Conservation (phyloP, 441 rosid species). For the Iberis amara region DNA sequence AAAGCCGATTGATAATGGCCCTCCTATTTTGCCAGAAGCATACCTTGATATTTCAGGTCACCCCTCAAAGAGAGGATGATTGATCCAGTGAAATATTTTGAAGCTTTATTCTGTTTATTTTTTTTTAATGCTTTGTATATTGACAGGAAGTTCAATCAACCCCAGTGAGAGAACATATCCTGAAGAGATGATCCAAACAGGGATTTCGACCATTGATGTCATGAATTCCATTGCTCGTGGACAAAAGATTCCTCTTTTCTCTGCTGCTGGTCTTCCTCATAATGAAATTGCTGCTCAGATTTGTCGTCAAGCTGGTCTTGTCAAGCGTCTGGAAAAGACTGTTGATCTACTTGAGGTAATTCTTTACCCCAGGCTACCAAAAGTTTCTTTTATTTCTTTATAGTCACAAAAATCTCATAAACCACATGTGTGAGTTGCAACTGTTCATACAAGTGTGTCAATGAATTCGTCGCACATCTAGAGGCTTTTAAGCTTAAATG, state of each 20-base stretch:
- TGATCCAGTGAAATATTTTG: no score
- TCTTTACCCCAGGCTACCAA: constrained; percentile 11
- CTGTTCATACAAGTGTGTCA: neutral
- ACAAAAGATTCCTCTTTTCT: constrained; percentile 95
- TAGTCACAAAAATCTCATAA: neutral
- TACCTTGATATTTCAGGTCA: constrained; percentile 92
- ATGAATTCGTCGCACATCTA: neutral
- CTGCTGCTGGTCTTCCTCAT: constrained; percentile 99
- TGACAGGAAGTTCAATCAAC: constrained; percentile 86
- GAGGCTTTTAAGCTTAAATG: neutral
- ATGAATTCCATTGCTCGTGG: constrained; percentile 99
- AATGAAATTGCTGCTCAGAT: constrained; percentile 99
- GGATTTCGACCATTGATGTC: constrained; percentile 97
- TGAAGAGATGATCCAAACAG: constrained; percentile 99
- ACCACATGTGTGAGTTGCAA: neutral
- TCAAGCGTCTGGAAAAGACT: constrained; percentile 86
- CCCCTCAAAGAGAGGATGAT: neutral
- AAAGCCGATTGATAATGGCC: constrained; percentile 98
- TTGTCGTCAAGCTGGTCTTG: constrained; percentile 99
- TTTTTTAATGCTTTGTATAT: constrained; percentile 3
- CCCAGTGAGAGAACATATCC: constrained; percentile 99
- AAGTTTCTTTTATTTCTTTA: neutral
- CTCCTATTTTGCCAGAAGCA: constrained; percentile 95
- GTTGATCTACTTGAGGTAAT: constrained; percentile 63
- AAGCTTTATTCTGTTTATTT: no score